Conservation (phyloP, 2,329 filamentous ascomycete genomes). For the Trichoderma aggressivum region DNA sequence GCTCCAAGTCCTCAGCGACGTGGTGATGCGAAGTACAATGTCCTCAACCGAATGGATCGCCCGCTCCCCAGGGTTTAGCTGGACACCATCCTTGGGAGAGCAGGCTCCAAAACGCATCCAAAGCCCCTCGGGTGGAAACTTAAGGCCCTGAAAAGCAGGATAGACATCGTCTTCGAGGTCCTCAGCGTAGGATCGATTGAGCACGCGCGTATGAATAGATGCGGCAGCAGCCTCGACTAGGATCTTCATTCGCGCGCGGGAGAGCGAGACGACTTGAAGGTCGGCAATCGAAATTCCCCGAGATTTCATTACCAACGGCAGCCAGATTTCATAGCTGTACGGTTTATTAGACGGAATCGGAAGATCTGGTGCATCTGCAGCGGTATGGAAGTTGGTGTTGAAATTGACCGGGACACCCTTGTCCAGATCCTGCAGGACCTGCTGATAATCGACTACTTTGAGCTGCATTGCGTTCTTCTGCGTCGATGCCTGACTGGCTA, state of each 20-base stretch:
- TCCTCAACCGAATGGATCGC: constrained; percentile 32
- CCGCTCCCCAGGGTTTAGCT: constrained; percentile 22
- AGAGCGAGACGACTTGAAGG: constrained; percentile 32
- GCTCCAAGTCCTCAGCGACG: constrained; percentile 36
- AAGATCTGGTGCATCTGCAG: constrained; percentile 30
- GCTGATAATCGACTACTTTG: constrained; percentile 17
- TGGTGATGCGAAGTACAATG: constrained; percentile 37
- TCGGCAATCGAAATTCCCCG: constrained; percentile 28
- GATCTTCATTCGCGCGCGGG: constrained; percentile 29
- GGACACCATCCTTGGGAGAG: constrained; percentile 41
- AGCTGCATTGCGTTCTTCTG: constrained; percentile 17
- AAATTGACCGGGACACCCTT: constrained; percentile 25
- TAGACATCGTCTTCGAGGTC: constrained; percentile 33
- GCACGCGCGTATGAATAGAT: constrained; percentile 31
- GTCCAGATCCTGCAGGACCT: constrained; percentile 20
- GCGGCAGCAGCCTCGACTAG: constrained; percentile 30
- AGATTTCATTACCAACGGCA: constrained; percentile 36
- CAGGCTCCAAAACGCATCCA: constrained; percentile 43
- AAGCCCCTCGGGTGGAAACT: constrained; percentile 35
- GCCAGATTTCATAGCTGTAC: constrained; percentile 42
- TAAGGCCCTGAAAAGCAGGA: constrained; percentile 25
- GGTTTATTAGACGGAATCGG: constrained; percentile 31
- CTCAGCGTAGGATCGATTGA: constrained; percentile 33
- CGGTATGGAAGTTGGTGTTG: constrained; percentile 37
- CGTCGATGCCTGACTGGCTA: background rate